Percentiles rank a stretch among this genome's conserved stretches.
Evolutionary conservation across 441 rosid genomes (phyloP).

Genomic region (Brassica hybrid): DNA sequence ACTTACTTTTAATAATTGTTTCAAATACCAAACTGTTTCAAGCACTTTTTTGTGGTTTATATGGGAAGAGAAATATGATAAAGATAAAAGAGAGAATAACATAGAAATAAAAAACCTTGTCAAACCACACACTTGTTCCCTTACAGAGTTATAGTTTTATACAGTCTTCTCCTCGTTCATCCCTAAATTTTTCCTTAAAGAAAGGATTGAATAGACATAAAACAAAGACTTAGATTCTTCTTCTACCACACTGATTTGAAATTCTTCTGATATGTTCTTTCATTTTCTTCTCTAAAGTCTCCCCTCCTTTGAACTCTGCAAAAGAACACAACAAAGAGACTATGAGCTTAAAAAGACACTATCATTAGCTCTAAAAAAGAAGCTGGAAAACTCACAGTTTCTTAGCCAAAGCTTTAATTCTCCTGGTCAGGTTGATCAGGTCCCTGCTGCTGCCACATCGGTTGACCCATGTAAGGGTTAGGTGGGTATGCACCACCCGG

Average conservation of each 20-base stretch:
- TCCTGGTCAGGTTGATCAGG: conserved; percentile 72
- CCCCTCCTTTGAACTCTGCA: conserved; percentile 38
- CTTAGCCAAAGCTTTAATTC: conserved; percentile 32
- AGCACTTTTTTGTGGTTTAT: neutral
- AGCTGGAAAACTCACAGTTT: conserved; percentile 36
- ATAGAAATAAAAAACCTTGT: conserved; percentile 21
- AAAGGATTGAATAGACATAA: conserved; percentile 17
- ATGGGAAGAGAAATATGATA: neutral
- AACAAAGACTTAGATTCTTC: conserved; percentile 25
- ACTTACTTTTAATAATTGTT: neutral
- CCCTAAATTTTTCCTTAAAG: conserved; percentile 13
- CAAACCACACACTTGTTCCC: conserved; percentile 29
- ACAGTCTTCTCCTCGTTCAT: conserved; percentile 21
- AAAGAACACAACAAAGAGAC: neutral
- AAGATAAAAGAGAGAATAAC: conserved; percentile 16
- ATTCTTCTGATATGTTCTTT: conserved; percentile 35
- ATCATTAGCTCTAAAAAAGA: conserved; percentile 4
- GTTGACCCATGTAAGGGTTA: conserved; percentile 75
- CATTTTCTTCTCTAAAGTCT: conserved; percentile 33
- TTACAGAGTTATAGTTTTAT: conserved; percentile 23
- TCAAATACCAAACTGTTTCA: neutral
- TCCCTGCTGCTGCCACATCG: conserved; percentile 72
- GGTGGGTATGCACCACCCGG: conserved; percentile 73
- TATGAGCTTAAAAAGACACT: neutral
- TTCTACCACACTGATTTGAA: conserved; percentile 33